Base-by-base conservation (phyloP, 768 basidiomycete genomes). In the Tephrocybe sp. region DNA sequence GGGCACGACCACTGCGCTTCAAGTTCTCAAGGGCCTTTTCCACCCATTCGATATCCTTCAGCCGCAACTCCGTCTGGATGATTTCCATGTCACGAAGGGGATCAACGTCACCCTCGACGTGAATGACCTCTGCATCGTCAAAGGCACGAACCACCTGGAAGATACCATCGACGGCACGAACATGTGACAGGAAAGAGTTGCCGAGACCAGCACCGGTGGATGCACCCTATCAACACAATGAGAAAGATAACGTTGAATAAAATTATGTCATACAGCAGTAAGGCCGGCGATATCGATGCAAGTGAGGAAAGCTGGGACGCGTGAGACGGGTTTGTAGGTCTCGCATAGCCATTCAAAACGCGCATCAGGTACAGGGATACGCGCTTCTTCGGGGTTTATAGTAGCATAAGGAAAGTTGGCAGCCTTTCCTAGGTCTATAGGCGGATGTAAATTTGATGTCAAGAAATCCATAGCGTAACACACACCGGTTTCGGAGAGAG, bases 21-120 rank as follows among this genome's bases (percentile, higher is more conserved):
- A 92, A 67, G 37, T 68, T 71, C 0, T 95, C 95, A 27, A 98
- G 67, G 35, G 84, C 71, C 72, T 98, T 98, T 71, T 98, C 91
- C 9, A 92, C 87, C 97, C 97, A 99, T 63, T 99, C 97, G 55
- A 95, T 95, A 69, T 99, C 97, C 74, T 99, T 99, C 35, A 99
- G 72, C 40, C 94, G 79, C 16, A 99, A 75, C 69, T 99, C 97
- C 7, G 84, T 96, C 58, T 87, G 85, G 62, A 99, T 99, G 61
- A 98, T 98, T 56, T 89, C 84, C 95, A 98, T 98, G 70, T 99
- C 97, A 51, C 97, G 87, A 31, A 89, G 55, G 9, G 97, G 97
- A 69, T 98, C 79, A 49, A 99, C 94, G 60, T 98, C 97, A 36
- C 97, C 97, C 71, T 98, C 97, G 54, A 98, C 96, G 69, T 99